Conservation (phyloP, 768 basidiomycete species). For the Tylopilus vinaceipallidus region DNA sequence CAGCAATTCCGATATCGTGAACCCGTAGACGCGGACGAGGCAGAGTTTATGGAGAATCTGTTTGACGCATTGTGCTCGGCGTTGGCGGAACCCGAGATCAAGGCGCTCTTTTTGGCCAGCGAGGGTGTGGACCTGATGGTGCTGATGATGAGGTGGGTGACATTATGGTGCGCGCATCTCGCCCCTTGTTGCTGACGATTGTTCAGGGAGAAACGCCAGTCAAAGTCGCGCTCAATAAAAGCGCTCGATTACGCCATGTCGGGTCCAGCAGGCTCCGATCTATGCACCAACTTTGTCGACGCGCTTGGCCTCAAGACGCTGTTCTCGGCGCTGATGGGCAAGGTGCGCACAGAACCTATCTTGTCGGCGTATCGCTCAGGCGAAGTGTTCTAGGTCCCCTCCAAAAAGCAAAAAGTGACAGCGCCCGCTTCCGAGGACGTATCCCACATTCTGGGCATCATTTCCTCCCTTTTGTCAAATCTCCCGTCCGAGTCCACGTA, state of each 20-base stretch:
- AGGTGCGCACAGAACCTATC: constrained; percentile 47
- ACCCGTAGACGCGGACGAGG: constrained; percentile 84
- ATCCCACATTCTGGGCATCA: constrained; percentile 83
- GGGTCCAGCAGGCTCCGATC: constrained; percentile 59
- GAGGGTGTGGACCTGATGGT: constrained; percentile 98
- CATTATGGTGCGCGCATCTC: neutral
- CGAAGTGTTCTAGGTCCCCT: constrained; percentile 28
- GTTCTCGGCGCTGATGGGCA: constrained; percentile 92
- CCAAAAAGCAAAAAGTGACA: constrained; percentile 64
- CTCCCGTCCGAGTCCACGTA: constrained; percentile 80
- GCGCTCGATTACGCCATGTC: constrained; percentile 90
- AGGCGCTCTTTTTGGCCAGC: constrained; percentile 77
- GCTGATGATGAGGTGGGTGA: constrained; percentile 89
- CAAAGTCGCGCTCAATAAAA: constrained; percentile 84
- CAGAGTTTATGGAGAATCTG: constrained; percentile 97
- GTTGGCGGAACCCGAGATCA: constrained; percentile 74
- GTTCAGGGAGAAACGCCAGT: constrained; percentile 75
- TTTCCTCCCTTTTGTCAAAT: constrained; percentile 84
- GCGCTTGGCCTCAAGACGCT: constrained; percentile 84
- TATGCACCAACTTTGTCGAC: constrained; percentile 87
- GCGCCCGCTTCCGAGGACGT: constrained; percentile 73
- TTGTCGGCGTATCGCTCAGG: constrained; percentile 10
- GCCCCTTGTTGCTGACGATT: neutral
- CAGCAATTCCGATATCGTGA: constrained; percentile 88
- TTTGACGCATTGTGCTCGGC: constrained; percentile 90